Evolutionary conservation across 352 stramenopile genomes (phyloP).

Genomic region (Phytophthora fragariaefolia): DNA sequence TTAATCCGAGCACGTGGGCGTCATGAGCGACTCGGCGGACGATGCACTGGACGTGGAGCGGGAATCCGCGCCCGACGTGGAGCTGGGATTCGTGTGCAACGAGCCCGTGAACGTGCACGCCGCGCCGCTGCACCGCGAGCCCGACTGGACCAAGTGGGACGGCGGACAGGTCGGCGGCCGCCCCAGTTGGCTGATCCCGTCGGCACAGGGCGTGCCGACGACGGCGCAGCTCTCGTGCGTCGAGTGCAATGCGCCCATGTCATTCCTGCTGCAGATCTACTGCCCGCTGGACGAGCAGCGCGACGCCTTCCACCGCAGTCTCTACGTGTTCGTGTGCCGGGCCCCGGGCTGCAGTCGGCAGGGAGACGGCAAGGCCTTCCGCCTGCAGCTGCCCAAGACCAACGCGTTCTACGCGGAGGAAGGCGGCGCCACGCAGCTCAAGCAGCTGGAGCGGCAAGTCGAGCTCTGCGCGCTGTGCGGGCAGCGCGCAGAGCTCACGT

Average conservation of each 20-base stretch:
- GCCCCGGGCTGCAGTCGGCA: constrained; percentile 59
- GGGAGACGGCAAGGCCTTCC: constrained; percentile 77
- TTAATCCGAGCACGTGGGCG: too few species aligned
- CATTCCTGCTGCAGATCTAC: constrained; percentile 93
- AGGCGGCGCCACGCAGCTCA: constrained; percentile 39
- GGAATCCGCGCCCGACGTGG: constrained; percentile 49
- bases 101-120: constrained; percentile 31
- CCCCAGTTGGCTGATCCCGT: constrained; percentile 89
- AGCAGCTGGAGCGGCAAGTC: constrained; percentile 12
- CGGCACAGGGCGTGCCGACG: constrained; percentile 39
- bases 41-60: constrained; percentile 45
- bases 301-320: constrained; percentile 93
- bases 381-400: constrained; percentile 85
- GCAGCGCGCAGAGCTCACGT: constrained; percentile 69
- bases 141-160: constrained; percentile 92
- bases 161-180: constrained; percentile 91
- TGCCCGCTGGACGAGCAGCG: constrained; percentile 88
- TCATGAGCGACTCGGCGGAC: constrained; percentile 62
- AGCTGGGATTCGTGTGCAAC: constrained; percentile 76
- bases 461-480: constrained; percentile 67
- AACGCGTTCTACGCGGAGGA: constrained; percentile 92
- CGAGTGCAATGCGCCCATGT: constrained; percentile 56
- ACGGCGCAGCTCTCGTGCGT: constrained; percentile 55
- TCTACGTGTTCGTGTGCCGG: constrained; percentile 94
- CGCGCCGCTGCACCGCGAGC: constrained; percentile 49